phyloP scores from a whole-genome alignment of 129 eudicot genomes.

The Tanacetum coccineum region DNA sequence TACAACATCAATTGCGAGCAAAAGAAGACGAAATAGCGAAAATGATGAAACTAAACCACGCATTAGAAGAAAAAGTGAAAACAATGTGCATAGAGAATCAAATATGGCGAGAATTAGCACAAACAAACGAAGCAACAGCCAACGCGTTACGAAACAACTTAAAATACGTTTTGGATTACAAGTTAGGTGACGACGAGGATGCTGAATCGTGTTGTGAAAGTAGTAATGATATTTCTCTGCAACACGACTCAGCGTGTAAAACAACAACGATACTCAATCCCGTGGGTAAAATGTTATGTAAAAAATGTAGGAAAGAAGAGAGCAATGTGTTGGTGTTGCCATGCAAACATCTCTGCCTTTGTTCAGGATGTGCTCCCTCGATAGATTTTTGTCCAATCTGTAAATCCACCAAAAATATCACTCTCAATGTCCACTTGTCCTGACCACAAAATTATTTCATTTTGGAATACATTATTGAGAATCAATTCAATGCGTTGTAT shows the following conservation, averaged over 20 bases:
- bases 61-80: constrained; percentile 52
- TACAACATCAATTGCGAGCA: constrained; percentile 36
- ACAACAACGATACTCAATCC: too few relatives aligned
- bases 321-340: constrained; percentile 68
- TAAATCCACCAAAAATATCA: constrained; percentile 44
- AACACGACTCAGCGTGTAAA: too few relatives aligned
- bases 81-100: constrained; percentile 55
- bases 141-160: constrained; percentile 53
- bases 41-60: constrained; percentile 47
- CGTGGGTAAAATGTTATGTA: constrained; percentile 34
- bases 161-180: constrained; percentile 45
- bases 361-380: constrained; percentile 50
- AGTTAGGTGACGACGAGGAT: constrained; percentile 32
- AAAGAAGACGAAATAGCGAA: constrained; percentile 59
- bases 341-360: constrained; percentile 75
- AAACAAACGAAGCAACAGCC: constrained; percentile 73
- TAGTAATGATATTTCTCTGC: constrained; percentile 19
- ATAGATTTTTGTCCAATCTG: constrained; percentile 61
- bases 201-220: constrained; percentile 75
- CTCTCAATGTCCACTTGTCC: constrained; percentile 63
- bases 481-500: not conserved
- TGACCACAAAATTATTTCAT: not conserved
- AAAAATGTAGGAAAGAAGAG: constrained; percentile 55
- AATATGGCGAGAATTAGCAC: constrained; percentile 71
- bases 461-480: too few relatives aligned